Base-by-base conservation (phyloP, 352 stramenopile species). In the Pythium diclinum region DNA sequence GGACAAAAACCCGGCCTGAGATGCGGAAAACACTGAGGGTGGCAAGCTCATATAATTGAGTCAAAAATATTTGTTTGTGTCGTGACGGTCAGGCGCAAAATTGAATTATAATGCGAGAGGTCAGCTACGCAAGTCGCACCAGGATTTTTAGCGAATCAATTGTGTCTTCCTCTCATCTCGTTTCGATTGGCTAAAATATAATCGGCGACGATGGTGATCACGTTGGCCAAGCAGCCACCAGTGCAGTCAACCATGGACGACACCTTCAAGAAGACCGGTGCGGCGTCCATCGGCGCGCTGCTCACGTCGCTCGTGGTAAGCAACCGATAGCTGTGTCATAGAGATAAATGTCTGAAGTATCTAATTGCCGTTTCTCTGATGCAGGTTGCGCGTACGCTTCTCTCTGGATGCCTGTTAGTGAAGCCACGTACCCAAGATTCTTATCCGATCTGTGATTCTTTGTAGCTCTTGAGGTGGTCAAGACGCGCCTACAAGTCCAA, bases 391-490 rank as follows among this genome's bases (percentile, higher is more conserved):
- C 85, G 81, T 91, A 85, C 47, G 79, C 1, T 21, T 51, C 19
- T 77, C 28, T 32, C 53, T 36, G 19, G 25, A 33, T 32, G 11
- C 3, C 30, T 40, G n/a, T 19, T 21, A 10, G 10, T 23, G 8
- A 11, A 19, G 6, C 25, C 4, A 7, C 30, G 6, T 13, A 9
- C 13, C 4, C 8, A 34, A 38, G 59, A 61, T 62, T 48, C 23
- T 68, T 9, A 62, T 42, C 36, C 32, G 16, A 48, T 55, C 17
- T 56, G 57, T 58, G 34, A 8, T 65, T 55, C 6, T 61, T 3
- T 49, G 34, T 64, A 93, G 85, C 85, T 30, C 68, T 94, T 13
- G 85, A 94, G 63, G 85, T 94, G n/a, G 85, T 91, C 48, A 94
- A 94, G 72, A 94, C 84, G 33, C 82, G 85, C 1, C 63, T 91